Evolutionary conservation across 2,329 filamentous ascomycete genomes (phyloP), one percentile per base, ranked within the genome.

Genomic region (Blumeriella jaapii): DNA sequence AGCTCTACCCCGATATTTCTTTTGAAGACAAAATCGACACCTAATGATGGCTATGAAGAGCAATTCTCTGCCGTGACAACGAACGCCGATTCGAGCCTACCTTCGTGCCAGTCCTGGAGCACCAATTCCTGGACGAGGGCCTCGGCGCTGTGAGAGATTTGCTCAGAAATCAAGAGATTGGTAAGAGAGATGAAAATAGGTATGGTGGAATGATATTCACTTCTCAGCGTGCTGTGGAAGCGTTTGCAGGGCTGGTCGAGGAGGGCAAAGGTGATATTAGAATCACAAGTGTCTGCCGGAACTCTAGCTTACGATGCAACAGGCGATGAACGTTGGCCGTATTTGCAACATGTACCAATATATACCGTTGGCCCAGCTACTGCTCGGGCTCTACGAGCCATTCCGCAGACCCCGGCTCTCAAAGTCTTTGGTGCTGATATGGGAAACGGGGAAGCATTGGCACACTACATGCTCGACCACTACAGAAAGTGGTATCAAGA

Each of bases 121-220:
- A 91, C 54, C 64, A 61, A 17, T 78, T 85, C 51, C 63, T 73
- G 39, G 66, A 74, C 18, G 61, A 67, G 15, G 73, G 77, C 1
- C 59, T 84, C 48, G 54, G 59, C 17, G 58, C 59, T 27, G 59
- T 86, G 14, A 62, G 62, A 18, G 51, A 57, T 3, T 53, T 75
- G 11, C 64, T 87, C 7, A 52, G 49, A 7, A 45, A 52, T 1
- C 58, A 54, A 15, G 45, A 51, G 11, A 66, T 78, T 40, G 60
- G 61, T 29, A 49, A 34, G 2, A 33, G 32, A 0, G 25, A 50
- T 1, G 59, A 54, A 2, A 55, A 57, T 25, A 49, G 60, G 10
- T 89, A 83, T 51, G 81, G 82, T 4, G 83, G 81, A n/a, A 61
- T 89, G 39, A 77, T 91, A 31, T 89, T 91, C 53, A 91, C 83